phyloP scores from a whole-genome alignment of 306 rosid species.

The Casuarina equisetifolia region DNA sequence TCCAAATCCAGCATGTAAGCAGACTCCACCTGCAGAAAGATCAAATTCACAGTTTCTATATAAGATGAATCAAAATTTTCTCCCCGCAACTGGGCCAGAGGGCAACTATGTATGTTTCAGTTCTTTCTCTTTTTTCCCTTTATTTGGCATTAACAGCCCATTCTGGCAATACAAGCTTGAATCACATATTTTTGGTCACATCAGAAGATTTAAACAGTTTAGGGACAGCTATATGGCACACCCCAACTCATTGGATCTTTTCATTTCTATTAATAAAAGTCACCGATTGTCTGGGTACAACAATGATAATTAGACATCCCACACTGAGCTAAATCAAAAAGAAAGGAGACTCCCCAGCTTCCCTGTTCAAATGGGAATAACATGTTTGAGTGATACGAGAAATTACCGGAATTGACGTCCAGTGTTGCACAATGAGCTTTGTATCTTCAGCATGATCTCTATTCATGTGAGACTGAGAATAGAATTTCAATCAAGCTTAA shows the following conservation, averaged over 20 bases:
- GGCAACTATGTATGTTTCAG: neutral
- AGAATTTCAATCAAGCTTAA: constrained; percentile 10
- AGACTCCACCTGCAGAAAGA: constrained; percentile 73
- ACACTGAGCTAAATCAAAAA: constrained; percentile 17
- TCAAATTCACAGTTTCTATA: constrained; percentile 23
- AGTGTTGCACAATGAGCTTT: constrained; percentile 78
- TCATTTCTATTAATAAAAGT: neutral
- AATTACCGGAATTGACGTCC: constrained; percentile 80
- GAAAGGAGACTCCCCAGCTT: constrained; percentile 11
- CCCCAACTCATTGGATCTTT: constrained; percentile 1
- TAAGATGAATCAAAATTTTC: neutral
- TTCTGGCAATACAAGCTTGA: neutral
- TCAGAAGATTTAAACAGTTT: constrained; percentile 3
- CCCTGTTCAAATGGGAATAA: constrained; percentile 16
- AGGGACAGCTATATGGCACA: constrained; percentile 10
- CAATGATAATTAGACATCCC: constrained; percentile 4
- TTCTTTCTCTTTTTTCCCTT: neutral
- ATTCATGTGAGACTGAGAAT: constrained; percentile 88
- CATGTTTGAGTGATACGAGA: constrained; percentile 6
- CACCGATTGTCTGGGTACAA: neutral
- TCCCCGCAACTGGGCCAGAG: neutral
- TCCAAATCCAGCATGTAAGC: constrained; percentile 90
- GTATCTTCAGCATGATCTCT: constrained; percentile 94
- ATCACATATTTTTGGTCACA: neutral
- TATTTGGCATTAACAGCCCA: constrained; percentile 3